Percentiles rank a stretch among this genome's conserved stretches.
Conservation (phyloP, 2,329 filamentous ascomycete genomes). For the Shiraia bambusicola region DNA sequence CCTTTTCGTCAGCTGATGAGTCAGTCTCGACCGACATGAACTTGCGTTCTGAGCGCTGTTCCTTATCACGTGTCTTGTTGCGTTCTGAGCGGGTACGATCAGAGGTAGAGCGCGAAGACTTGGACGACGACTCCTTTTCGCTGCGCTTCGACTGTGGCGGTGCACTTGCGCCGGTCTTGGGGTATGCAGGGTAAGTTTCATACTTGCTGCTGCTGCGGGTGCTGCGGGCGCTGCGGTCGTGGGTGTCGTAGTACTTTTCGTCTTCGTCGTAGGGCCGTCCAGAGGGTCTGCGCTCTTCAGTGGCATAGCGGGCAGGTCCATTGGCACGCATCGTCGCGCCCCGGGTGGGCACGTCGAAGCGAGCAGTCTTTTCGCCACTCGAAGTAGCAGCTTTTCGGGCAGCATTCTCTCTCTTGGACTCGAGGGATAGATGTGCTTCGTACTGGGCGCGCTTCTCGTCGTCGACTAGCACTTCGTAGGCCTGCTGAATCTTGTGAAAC, state of each 20-base stretch:
- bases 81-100: conserved; percentile 46
- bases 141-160: conserved; percentile 26
- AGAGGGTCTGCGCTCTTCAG: conserved; percentile 37
- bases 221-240: conserved; percentile 11
- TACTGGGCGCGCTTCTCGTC: conserved; percentile 72
- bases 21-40: conserved; percentile 39
- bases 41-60: conserved; percentile 44
- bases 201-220: conserved; percentile 37
- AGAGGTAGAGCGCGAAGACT: conserved; percentile 19
- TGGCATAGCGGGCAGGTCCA: conserved; percentile 26
- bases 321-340: conserved; percentile 19
- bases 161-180: conserved; percentile 25
- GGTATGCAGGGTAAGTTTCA: conserved; percentile 43
- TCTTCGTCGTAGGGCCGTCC: conserved; percentile 25
- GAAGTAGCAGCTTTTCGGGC: conserved; percentile 39
- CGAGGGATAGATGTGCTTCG: conserved; percentile 71
- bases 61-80: conserved; percentile 44
- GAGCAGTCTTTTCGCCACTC: conserved; percentile 34
- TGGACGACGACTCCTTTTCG: conserved; percentile 33
- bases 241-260: conserved; percentile 44
- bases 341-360: conserved; percentile 37
- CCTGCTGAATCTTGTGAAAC: conserved; percentile 89
- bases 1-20: conserved; percentile 35
- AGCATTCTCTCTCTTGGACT: conserved; percentile 60
- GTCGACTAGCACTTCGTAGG: conserved; percentile 87